Evolutionary conservation across 179 eudicot species (phyloP).

Genomic region (Spinacia oleracea): DNA sequence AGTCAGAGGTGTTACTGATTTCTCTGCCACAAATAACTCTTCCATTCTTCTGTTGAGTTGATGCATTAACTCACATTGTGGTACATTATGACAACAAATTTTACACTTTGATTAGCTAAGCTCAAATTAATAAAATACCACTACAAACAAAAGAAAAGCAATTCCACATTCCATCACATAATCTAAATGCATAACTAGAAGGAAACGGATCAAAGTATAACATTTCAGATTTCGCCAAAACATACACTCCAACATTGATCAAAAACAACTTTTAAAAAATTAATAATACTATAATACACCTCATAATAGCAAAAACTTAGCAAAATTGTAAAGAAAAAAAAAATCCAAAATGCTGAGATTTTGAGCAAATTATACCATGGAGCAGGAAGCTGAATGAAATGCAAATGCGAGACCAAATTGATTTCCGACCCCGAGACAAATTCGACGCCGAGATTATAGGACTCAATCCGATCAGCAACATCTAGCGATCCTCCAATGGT

Average conservation of each 20-base stretch:
- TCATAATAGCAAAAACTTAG: not conserved
- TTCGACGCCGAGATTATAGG: constrained; percentile 17
- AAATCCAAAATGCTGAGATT: not conserved
- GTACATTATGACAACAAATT: not conserved
- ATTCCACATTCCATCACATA: not conserved
- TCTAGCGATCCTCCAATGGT: constrained; percentile 15
- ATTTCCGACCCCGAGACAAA: constrained; percentile 19
- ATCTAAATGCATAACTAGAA: not conserved
- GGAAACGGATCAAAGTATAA: not conserved
- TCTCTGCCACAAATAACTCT: not conserved
- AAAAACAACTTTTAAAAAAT: not conserved
- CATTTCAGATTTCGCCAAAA: no score
- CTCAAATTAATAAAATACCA: not conserved
- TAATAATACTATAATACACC: not conserved
- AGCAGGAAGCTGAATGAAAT: constrained; percentile 47
- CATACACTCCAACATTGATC: not conserved
- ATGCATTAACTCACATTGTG: not conserved
- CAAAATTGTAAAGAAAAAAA: not conserved
- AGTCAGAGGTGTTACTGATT: not conserved
- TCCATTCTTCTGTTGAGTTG: not conserved
- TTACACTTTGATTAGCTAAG: not conserved
- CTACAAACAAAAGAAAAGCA: not conserved
- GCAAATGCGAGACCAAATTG: constrained; percentile 11
- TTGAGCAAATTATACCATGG: constrained; percentile 49
- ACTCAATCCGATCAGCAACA: constrained; percentile 20